These are phyloP conservation scores for Fallopia convolvulus DNA, from an alignment of 148 eudicot species.

Conservation along the genomic window DNA sequence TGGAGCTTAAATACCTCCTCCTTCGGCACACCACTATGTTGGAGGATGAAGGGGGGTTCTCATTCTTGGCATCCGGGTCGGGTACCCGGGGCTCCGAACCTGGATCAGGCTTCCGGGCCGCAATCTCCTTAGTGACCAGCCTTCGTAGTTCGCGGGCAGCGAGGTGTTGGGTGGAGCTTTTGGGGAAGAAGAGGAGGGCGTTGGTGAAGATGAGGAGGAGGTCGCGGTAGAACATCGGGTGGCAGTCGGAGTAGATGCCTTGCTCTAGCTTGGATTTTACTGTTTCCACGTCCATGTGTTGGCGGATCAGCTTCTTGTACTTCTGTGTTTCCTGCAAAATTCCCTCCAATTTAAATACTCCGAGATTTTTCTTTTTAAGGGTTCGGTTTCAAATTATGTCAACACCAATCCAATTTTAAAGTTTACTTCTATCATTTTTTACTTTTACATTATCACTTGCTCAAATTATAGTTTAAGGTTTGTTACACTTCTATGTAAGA, in stretches of 20 bases:
- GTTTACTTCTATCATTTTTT: too few species aligned
- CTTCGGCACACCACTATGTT: slow-evolving; percentile 33
- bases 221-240: slow-evolving; percentile 39
- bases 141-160: slow-evolving; percentile 35
- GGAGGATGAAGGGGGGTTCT: slow-evolving; percentile 19
- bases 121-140: slow-evolving; percentile 23
- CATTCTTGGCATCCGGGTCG: slow-evolving; percentile 20
- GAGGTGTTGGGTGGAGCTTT: slow-evolving; percentile 31
- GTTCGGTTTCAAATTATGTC: too few species aligned
- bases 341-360: background rate
- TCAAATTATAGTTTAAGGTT: too few species aligned
- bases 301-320: slow-evolving; percentile 31
- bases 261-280: slow-evolving; percentile 28
- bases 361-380: too few species aligned
- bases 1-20: slow-evolving; percentile 15
- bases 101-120: slow-evolving; percentile 18
- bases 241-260: slow-evolving; percentile 31
- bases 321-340: slow-evolving; percentile 34
- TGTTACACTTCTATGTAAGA: too few species aligned
- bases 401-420: too few species aligned
- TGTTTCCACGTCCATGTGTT: slow-evolving; percentile 42
- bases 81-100: slow-evolving; percentile 18
- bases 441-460: too few species aligned
- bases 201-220: slow-evolving; percentile 44
- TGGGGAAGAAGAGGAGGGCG: slow-evolving; percentile 36